These are phyloP conservation scores for Hortiboletus campestris DNA, from an alignment of 768 basidiomycete genomes.

Conservation along the genomic window DNA sequence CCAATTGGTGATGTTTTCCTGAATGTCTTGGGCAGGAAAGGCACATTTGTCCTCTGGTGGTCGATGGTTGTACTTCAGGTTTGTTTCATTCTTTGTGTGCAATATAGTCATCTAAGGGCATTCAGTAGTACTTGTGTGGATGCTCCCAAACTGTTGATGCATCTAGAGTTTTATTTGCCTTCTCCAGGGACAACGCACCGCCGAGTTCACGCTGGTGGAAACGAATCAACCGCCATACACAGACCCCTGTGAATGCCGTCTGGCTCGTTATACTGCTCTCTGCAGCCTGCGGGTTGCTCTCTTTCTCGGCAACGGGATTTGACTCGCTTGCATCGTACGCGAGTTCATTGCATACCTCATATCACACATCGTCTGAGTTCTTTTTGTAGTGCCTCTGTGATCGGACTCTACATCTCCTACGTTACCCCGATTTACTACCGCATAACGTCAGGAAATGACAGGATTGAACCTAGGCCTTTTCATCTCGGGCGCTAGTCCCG, in stretches of 20 bases:
- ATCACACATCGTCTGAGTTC: not conserved
- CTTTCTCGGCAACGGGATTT: conserved; percentile 35
- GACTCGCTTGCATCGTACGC: conserved; percentile 36
- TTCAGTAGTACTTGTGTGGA: conserved; percentile 41
- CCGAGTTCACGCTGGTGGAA: conserved; percentile 40
- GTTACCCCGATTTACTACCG: conserved; percentile 37
- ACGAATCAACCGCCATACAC: conserved; percentile 30
- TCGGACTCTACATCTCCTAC: conserved; percentile 39
- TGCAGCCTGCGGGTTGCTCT: conserved; percentile 31
- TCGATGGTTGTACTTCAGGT: conserved; percentile 45
- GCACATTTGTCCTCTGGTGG: conserved; percentile 45
- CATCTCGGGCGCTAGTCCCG: conserved; percentile 31
- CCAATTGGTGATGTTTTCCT: conserved; percentile 43
- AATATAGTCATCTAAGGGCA: not conserved
- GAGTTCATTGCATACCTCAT: not conserved
- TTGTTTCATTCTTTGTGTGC: not conserved
- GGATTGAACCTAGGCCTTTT: conserved; percentile 36
- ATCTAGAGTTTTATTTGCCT: conserved; percentile 47
- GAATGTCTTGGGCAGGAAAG: conserved; percentile 37
- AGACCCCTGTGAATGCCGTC: conserved; percentile 39
- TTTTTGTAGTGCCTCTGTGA: conserved; percentile 29
- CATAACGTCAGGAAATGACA: conserved; percentile 34
- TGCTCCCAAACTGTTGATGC: conserved; percentile 48
- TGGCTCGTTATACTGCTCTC: conserved; percentile 37
- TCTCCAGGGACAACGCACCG: conserved; percentile 38